Percentiles rank a stretch among this genome's conserved stretches.
Evolutionary conservation across 169 alveolate species (phyloP).

Genomic region (Fabrea salina): DNA sequence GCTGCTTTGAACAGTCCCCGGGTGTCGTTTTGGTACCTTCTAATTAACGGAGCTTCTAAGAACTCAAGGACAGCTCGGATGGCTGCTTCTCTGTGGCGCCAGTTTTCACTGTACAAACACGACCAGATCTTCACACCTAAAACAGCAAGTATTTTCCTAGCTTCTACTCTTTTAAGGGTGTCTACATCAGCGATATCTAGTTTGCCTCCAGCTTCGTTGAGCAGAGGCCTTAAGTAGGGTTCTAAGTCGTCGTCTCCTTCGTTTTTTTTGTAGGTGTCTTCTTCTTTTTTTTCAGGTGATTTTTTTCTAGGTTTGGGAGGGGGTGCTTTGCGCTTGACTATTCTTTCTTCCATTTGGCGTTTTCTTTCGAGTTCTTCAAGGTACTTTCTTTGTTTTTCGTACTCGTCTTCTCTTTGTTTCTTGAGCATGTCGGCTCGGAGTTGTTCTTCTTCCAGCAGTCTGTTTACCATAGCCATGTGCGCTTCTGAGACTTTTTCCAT

Average conservation of each 20-base stretch:
- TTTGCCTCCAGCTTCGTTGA: slow-evolving; percentile 71
- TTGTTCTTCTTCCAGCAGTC: slow-evolving; percentile 45
- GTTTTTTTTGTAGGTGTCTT: slow-evolving; percentile 47
- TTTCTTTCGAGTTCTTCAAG: slow-evolving; percentile 59
- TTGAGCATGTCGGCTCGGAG: slow-evolving; percentile 18
- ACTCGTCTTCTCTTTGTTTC: slow-evolving; percentile 37
- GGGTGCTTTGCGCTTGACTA: slow-evolving; percentile 33
- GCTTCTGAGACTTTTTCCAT: slow-evolving; percentile 65
- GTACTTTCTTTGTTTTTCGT: slow-evolving; percentile 35
- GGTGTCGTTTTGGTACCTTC: slow-evolving; percentile 72
- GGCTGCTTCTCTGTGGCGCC: slow-evolving; percentile 88
- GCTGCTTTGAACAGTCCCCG: slow-evolving; percentile 73
- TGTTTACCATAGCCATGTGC: slow-evolving; percentile 22
- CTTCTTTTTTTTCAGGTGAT: slow-evolving; percentile 34
- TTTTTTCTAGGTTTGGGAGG: slow-evolving; percentile 13
- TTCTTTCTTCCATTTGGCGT: slow-evolving; percentile 50
- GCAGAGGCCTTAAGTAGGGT: slow-evolving; percentile 71
- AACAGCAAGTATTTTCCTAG: slow-evolving; percentile 64
- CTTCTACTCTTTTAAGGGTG: slow-evolving; percentile 60
- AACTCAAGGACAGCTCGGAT: slow-evolving; percentile 78
- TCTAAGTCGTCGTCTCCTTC: slow-evolving; percentile 86
- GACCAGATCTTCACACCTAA: slow-evolving; percentile 81
- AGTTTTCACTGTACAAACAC: slow-evolving; percentile 72
- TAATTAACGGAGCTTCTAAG: slow-evolving; percentile 70
- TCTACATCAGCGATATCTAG: slow-evolving; percentile 53